These are phyloP conservation scores for Cryomyces minteri DNA, from an alignment of 495 filamentous ascomycete genomes.

Conservation along the genomic window DNA sequence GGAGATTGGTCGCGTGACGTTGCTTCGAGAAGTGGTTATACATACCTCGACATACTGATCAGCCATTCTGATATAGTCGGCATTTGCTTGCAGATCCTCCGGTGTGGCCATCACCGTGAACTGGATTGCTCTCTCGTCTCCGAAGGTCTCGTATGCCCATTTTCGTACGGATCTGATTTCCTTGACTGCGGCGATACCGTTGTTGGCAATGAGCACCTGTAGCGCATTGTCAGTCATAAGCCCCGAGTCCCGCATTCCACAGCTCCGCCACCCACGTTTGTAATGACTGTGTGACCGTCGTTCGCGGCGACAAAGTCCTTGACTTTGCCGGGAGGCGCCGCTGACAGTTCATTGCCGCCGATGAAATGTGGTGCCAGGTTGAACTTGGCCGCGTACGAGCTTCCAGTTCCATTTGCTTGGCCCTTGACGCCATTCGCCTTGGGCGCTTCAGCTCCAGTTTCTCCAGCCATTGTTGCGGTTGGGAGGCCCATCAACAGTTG, in stretches of 20 bases:
- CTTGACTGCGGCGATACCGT: constrained; percentile 98
- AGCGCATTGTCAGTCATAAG: neutral
- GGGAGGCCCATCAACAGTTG: neutral
- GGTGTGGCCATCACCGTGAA: constrained; percentile 99
- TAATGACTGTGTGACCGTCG: constrained; percentile 94
- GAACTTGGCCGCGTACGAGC: constrained; percentile 54
- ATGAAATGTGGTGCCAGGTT: constrained; percentile 84
- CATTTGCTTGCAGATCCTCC: constrained; percentile 95
- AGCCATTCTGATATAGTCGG: constrained; percentile 98
- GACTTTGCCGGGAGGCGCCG: constrained; percentile 58
- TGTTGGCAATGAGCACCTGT: constrained; percentile 97
- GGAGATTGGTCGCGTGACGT: neutral
- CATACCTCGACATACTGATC: constrained; percentile 94
- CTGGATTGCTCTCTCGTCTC: constrained; percentile 93
- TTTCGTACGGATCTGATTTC: constrained; percentile 96
- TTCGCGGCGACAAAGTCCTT: constrained; percentile 87
- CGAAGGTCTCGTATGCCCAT: constrained; percentile 99
- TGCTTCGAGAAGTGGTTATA: neutral
- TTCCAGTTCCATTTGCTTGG: constrained; percentile 15
- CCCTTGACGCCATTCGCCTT: constrained; percentile 32
- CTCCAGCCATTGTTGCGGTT: neutral
- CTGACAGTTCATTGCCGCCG: constrained; percentile 72
- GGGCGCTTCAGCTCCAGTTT: constrained; percentile 1
- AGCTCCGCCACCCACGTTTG: constrained; percentile 49
- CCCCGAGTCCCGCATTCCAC: neutral